Base-by-base conservation (phyloP, 1,284 basidiomycete species). In the Heterobasidion irregulare region DNA sequence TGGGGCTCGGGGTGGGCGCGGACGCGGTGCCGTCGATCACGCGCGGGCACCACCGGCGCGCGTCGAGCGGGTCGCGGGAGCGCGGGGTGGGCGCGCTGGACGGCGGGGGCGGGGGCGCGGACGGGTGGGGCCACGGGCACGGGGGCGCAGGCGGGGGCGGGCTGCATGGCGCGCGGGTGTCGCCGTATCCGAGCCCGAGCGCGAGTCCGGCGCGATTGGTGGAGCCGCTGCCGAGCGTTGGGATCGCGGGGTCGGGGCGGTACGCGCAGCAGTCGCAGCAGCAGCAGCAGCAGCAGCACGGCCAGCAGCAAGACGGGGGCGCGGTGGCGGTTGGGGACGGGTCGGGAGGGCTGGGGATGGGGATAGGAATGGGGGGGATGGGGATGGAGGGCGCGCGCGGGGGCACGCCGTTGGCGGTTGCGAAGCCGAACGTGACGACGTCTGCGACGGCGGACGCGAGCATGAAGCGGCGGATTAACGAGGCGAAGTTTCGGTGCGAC, bases 381-480 rank as follows among this genome's bases (percentile, higher is more conserved):
- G 55, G 50, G 43, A 53, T 52, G 52, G 55, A 49, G 19, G 56
- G 53, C 38, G 18, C 57, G 51, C 49, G 57, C 10, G 52, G 13
- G 32, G 52, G 54, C 4, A 58, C 55, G 44, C 58, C 54, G 16
- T 52, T 58, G 32, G 50, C 61, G 10, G 71, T 80, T 12, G 70
- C 73, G 32, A 80, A 83, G 66, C 79, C 73, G 57, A 82, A 84
- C 61, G 82, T 88, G 15, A 89, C 87, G 47, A 90, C 84, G 19
- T 80, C 82, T 35, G 80, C 85, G 56, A 89, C 88, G 46, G 81
- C 80, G 38, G 82, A 85, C 66, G 88, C 86, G 6, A 86, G 83
- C 59, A 79, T 84, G 63, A 80, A 78, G 59, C 74, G 87, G 50
- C 74, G 87, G 61, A 90, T 86, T 64, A 84, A 86, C 65, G 83